Base-by-base conservation (phyloP, 257 asterid species). In the Nicotiana noctiflora region DNA sequence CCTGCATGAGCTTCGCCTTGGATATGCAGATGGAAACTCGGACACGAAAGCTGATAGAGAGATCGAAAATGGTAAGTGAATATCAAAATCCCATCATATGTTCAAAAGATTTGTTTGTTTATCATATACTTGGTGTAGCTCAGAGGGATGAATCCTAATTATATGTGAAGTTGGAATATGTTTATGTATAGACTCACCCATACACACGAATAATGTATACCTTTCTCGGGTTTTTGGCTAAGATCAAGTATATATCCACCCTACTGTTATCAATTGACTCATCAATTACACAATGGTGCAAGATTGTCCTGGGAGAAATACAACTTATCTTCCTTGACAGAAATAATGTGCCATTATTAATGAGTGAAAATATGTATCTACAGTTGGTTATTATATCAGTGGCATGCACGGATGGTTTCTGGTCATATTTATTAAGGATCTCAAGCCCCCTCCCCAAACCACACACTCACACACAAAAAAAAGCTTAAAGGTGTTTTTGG, bases 1-100 rank as follows among this genome's bases (percentile, higher is more conserved):
- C 83, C 83, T 93, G 85, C 83, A 90, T 29, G 91, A 84, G 81
- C 89, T 93, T 84, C 80, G 82, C 34, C 85, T 84, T 44, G 87
- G 83, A 60, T 77, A 80, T 83, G 74, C 75, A 17, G 84, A 82
- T 65, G 89, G 85, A n/a, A n/a, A n/a, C n/a, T n/a, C n/a, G n/a
- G n/a, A n/a, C n/a, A n/a, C n/a, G n/a, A n/a, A n/a, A n/a, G n/a
- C n/a, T n/a, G n/a, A n/a, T n/a, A n/a, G n/a, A 32, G 55, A 31
- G 57, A 37, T 76, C 75, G 87, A 70, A 59, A 83, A 82, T 74
- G 93, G 97, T 91, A 85, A 14, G 80, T 60, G 27, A 31, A 55
- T 56, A 29, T 62, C 40, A n/a, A 32, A 15, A 51, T 18, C 67
- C 19, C 10, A 66, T 11, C 29, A 4, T 56, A 79, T 72, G 61